Conservation (phyloP, 768 basidiomycete genomes). For the Tylopilus sp. region DNA sequence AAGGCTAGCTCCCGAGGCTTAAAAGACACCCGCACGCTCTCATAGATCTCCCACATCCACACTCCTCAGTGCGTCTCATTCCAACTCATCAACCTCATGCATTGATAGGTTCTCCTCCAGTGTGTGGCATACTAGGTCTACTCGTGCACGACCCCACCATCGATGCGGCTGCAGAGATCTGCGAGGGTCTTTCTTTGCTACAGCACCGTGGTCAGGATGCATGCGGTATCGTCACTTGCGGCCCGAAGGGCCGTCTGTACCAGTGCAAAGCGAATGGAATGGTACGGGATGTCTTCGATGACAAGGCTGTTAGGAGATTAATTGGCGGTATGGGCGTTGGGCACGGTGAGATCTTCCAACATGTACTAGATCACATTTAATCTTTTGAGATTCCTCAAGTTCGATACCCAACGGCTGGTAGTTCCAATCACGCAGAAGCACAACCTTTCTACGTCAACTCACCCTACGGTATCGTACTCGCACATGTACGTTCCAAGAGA, state of each 20-base stretch:
- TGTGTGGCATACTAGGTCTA: conserved; percentile 94
- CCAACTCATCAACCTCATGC: neutral
- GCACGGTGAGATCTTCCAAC: conserved; percentile 60
- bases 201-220: conserved; percentile 99
- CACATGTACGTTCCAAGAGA: conserved; percentile 63
- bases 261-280: conserved; percentile 99
- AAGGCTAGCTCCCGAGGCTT: neutral
- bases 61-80: conserved; percentile 28
- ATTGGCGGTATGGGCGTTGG: conserved; percentile 97
- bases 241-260: conserved; percentile 89
- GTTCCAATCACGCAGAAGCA: conserved; percentile 94
- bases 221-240: conserved; percentile 95
- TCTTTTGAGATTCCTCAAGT: conserved; percentile 46
- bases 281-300: conserved; percentile 96
- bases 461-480: conserved; percentile 98
- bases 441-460: conserved; percentile 99
- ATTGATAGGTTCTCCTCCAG: conserved; percentile 30
- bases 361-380: conserved; percentile 4
- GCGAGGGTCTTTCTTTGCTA: conserved; percentile 90
- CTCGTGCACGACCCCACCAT: conserved; percentile 73
- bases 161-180: conserved; percentile 84
- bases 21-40: conserved; percentile 9
- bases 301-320: conserved; percentile 67
- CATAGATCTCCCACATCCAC: neutral
- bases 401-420: conserved; percentile 96